phyloP scores from a whole-genome alignment of 805 yeast species.

The Lachancea nothofagi region DNA sequence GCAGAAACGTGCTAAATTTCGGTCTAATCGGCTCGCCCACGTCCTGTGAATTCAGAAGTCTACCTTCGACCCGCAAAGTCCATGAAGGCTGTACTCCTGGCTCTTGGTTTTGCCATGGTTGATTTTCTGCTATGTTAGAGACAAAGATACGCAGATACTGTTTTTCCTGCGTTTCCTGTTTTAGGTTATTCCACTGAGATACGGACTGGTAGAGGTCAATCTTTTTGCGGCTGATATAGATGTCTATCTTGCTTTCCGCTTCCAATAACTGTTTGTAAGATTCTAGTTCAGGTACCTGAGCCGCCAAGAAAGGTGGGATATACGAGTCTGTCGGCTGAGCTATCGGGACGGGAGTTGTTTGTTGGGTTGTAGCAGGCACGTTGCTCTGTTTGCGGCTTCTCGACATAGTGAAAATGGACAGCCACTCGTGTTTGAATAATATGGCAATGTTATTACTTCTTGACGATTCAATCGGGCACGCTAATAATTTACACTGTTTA shows the following conservation, averaged over 20 bases:
- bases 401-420: conserved; percentile 1
- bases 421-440: too few species aligned
- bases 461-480: background rate
- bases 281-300: conserved; percentile 61
- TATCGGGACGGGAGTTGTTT: conserved; percentile 27
- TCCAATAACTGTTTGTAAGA: conserved; percentile 65
- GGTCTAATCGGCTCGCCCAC: conserved; percentile 46
- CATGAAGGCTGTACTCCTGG: conserved; percentile 49
- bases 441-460: background rate
- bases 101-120: conserved; percentile 68
- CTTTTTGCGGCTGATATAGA: conserved; percentile 74
- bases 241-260: conserved; percentile 79
- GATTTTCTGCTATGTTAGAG: conserved; percentile 77
- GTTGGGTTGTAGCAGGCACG: conserved; percentile 14
- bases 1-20: conserved; percentile 72
- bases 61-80: conserved; percentile 88
- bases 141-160: conserved; percentile 74
- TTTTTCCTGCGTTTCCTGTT: conserved; percentile 40
- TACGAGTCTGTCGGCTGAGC: conserved; percentile 48
- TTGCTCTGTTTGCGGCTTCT: conserved; percentile 4
- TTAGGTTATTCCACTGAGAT: conserved; percentile 40
- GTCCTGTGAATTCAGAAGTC: conserved; percentile 51
- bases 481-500: background rate
- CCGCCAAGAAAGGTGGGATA: conserved; percentile 42
- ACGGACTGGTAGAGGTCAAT: conserved; percentile 75